Conservation (phyloP, 2,329 filamentous ascomycete species). For the Cercospora janseana region DNA sequence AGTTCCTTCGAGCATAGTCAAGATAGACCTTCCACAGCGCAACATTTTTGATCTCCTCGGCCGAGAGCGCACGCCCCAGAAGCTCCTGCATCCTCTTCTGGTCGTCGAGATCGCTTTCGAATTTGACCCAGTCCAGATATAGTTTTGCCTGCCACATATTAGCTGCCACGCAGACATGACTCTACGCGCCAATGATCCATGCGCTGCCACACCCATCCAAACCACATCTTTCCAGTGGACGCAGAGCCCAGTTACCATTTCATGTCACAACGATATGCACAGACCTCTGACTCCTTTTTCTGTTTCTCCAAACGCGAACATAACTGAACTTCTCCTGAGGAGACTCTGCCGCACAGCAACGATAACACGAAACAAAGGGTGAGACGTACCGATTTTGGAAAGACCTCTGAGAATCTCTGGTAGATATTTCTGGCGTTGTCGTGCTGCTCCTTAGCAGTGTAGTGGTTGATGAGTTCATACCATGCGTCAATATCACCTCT, state of each 20-base stretch:
- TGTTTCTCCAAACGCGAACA: too few species aligned
- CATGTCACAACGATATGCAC: too few species aligned
- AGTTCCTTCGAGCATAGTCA: conserved; percentile 88
- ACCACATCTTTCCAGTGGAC: too few species aligned
- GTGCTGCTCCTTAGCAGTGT: conserved; percentile 75
- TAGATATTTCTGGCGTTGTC: conserved; percentile 79
- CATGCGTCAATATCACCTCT: conserved; percentile 91
- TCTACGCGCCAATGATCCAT: neutral
- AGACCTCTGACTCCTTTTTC: too few species aligned
- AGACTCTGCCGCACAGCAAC: neutral
- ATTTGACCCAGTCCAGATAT: conserved; percentile 65
- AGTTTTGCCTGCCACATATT: conserved; percentile 4
- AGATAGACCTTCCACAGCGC: conserved; percentile 90
- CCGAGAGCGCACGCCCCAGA: conserved; percentile 75
- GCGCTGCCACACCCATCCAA: too few species aligned
- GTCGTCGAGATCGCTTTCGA: conserved; percentile 86
- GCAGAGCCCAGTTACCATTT: too few species aligned
- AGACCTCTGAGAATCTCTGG: conserved; percentile 81
- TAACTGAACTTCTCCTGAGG: too few species aligned
- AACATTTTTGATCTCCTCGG: conserved; percentile 67
- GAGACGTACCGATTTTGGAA: conserved; percentile 81
- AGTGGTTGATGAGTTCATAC: conserved; percentile 80
- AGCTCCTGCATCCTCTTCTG: conserved; percentile 77
- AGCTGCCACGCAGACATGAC: too few species aligned
- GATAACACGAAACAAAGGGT: neutral